Evolutionary conservation across 2,329 filamentous ascomycete genomes (phyloP).

Genomic region (Ceratocystis smalleyi): DNA sequence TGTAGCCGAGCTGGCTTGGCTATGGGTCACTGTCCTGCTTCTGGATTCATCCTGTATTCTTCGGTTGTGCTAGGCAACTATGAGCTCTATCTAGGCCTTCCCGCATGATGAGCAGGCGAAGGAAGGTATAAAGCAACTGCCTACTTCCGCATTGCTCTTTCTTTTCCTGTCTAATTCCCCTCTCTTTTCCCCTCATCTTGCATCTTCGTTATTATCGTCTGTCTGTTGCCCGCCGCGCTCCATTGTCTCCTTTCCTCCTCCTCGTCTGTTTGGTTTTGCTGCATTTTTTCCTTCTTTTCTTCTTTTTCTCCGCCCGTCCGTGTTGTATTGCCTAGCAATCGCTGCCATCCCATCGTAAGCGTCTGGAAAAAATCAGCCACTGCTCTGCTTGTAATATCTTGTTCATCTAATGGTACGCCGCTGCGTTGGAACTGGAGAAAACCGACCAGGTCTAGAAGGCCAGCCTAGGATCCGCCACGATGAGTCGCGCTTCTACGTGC

Average conservation of each 20-base stretch:
- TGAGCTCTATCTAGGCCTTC: background rate
- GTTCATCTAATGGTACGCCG: background rate
- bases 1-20: background rate
- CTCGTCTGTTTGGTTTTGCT: background rate
- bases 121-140: background rate
- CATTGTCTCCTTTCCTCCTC: background rate
- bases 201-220: background rate
- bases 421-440: slow-evolving; percentile 7
- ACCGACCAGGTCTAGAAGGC: slow-evolving; percentile 5
- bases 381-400: background rate
- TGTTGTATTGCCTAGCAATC: background rate
- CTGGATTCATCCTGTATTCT: background rate
- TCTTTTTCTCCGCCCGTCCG: background rate
- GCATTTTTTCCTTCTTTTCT: background rate
- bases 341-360: too few species aligned
- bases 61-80: slow-evolving; percentile 1
- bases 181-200: background rate
- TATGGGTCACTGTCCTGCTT: background rate
- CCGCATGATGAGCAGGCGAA: background rate
- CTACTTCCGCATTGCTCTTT: background rate
- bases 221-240: background rate
- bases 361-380: too few species aligned
- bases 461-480: background rate
- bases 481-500: slow-evolving; percentile 3
- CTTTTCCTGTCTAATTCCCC: background rate